These are phyloP conservation scores for Clavispora carvajalis DNA, from an alignment of 805 yeast genomes.

Conservation along the genomic window DNA sequence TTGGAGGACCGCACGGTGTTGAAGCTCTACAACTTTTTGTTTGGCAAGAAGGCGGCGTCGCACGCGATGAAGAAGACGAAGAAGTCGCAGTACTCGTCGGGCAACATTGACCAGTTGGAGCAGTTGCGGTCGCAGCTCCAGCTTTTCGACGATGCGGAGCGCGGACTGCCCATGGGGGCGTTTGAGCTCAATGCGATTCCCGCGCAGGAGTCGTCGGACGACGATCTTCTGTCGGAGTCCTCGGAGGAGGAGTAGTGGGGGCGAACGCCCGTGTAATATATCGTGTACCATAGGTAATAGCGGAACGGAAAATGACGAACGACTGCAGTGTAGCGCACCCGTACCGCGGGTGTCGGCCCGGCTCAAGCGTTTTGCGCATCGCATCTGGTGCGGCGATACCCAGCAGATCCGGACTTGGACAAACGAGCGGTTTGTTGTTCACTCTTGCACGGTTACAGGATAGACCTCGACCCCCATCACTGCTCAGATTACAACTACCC, in stretches of 20 bases:
- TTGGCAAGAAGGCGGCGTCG: conserved; percentile 36
- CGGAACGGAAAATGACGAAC: conserved; percentile 1
- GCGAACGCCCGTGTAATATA: conserved; percentile 9
- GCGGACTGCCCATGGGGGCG: conserved; percentile 15
- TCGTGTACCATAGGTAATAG: conserved; percentile 12
- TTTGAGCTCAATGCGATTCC: conserved; percentile 33
- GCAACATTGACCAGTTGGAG: conserved; percentile 51
- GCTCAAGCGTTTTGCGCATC: background rate
- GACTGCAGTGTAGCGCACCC: background rate
- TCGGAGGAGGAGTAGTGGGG: conserved; percentile 59
- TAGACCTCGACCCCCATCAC: too few species aligned
- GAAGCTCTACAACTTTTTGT: conserved; percentile 77
- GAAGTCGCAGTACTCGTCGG: conserved; percentile 27
- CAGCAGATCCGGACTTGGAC: too few species aligned
- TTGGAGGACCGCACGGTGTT: conserved; percentile 78
- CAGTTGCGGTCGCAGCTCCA: conserved; percentile 52
- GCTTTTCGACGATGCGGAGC: conserved; percentile 34
- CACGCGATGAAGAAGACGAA: conserved; percentile 41
- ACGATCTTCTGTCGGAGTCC: conserved; percentile 50
- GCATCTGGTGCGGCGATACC: background rate
- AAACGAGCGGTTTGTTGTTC: too few species aligned
- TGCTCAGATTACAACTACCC: too few species aligned
- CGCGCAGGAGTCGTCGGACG: conserved; percentile 44
- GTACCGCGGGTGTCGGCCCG: background rate
- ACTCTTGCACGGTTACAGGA: too few species aligned